These are phyloP conservation scores for Rhizodiscina lignyota DNA, from an alignment of 495 filamentous ascomycete genomes.

Conservation along the genomic window DNA sequence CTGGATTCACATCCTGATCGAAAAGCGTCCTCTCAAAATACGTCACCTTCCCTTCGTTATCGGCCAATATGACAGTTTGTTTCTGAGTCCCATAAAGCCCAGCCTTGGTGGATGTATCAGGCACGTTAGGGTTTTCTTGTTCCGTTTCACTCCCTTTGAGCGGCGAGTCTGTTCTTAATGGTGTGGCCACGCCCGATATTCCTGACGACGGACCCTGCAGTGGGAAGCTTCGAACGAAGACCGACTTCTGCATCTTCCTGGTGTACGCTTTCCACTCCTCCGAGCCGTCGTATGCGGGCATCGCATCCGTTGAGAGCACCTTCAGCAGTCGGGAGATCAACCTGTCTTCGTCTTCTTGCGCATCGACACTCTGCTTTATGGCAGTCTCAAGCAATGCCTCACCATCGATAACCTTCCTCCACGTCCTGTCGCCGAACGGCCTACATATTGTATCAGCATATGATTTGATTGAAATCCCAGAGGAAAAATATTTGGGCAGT, in stretches of 20 bases:
- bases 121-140: not conserved
- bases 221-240: constrained; percentile 70
- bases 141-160: not conserved
- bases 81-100: constrained; percentile 84
- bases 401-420: constrained; percentile 26
- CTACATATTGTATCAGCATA: constrained; percentile 54
- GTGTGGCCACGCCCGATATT: not conserved
- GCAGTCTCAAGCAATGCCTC: constrained; percentile 31
- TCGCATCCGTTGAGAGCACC: constrained; percentile 52
- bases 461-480: no score
- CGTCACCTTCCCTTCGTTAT: constrained; percentile 53
- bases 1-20: constrained; percentile 44
- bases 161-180: not conserved
- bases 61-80: constrained; percentile 74
- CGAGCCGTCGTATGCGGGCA: constrained; percentile 41
- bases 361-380: constrained; percentile 29
- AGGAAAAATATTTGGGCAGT: no score
- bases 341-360: constrained; percentile 35
- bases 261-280: constrained; percentile 55
- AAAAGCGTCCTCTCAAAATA: constrained; percentile 76
- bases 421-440: constrained; percentile 31
- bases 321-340: constrained; percentile 55
- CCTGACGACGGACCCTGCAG: constrained; percentile 22
- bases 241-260: constrained; percentile 51
- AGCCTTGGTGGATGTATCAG: constrained; percentile 22